Percentiles rank a stretch among this genome's conserved stretches.
Conservation (phyloP, 2,329 filamentous ascomycete species). For the Hymenoscyphus fraxineus region DNA sequence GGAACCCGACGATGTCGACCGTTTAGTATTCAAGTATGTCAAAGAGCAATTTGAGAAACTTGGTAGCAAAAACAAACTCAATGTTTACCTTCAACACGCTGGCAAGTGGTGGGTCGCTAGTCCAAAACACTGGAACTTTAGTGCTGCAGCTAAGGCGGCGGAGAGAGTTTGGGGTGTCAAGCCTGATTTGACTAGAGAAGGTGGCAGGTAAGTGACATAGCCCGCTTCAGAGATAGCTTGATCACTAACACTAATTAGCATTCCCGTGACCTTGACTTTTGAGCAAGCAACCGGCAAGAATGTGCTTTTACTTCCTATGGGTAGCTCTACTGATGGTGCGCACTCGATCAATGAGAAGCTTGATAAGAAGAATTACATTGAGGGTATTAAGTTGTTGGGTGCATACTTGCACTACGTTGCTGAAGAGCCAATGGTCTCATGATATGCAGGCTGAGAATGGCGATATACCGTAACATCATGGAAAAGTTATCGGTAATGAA, state of each 20-base stretch:
- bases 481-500: not conserved
- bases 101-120: conserved; percentile 99
- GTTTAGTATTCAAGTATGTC: conserved; percentile 77
- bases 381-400: conserved; percentile 92
- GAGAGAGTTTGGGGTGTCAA: conserved; percentile 90
- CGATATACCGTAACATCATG: not conserved
- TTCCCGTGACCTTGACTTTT: conserved; percentile 94
- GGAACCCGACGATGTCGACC: conserved; percentile 87
- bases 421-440: conserved; percentile 64
- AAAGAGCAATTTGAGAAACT: conserved; percentile 82
- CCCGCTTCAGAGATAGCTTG: not conserved
- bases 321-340: conserved; percentile 90
- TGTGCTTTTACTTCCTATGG: conserved; percentile 92
- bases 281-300: conserved; percentile 98
- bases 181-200: conserved; percentile 94
- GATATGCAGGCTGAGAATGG: not conserved
- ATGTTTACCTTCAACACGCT: conserved; percentile 77
- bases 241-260: conserved; percentile 50
- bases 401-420: conserved; percentile 96
- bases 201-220: conserved; percentile 64
- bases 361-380: conserved; percentile 95
- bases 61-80: conserved; percentile 85
- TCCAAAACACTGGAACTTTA: conserved; percentile 99
- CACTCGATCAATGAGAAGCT: conserved; percentile 99
- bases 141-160: conserved; percentile 89